Evolutionary conservation across 495 filamentous ascomycete genomes (phyloP).

Genomic region (Sabuloglossum arenarium): DNA sequence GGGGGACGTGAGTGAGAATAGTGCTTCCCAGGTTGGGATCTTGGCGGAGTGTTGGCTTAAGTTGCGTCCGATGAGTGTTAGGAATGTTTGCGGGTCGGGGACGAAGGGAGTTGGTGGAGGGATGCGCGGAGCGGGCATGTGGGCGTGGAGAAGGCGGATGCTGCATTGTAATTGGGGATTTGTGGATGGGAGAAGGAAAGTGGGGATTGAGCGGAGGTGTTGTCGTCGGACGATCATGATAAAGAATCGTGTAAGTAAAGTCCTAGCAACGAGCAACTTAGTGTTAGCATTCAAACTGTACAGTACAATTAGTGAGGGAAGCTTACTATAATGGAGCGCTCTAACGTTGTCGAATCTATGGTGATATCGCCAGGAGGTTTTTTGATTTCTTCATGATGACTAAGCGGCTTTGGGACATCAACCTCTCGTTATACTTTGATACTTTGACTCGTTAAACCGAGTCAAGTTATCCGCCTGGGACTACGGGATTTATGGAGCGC

Average conservation of each 20-base stretch:
- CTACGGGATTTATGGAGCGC: no score
- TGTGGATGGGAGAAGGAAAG: not conserved
- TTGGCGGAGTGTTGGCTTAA: conserved; percentile 61
- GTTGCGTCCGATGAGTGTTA: conserved; percentile 75
- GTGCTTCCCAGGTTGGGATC: conserved; percentile 68
- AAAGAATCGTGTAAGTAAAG: not conserved
- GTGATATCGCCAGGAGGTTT: not conserved
- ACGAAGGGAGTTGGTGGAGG: conserved; percentile 65
- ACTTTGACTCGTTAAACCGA: no score
- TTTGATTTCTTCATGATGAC: not conserved
- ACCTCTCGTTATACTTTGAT: no score
- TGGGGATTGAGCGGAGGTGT: not conserved
- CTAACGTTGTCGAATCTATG: not conserved
- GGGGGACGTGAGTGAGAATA: conserved; percentile 56
- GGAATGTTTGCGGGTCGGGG: conserved; percentile 72
- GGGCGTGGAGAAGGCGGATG: conserved; percentile 7
- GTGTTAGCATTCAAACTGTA: not conserved
- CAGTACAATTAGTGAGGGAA: not conserved
- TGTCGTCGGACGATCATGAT: conserved; percentile 3
- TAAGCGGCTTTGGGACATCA: no score
- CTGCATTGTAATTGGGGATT: not conserved
- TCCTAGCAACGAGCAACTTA: not conserved
- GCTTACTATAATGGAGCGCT: not conserved
- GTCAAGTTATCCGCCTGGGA: no score
- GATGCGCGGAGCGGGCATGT: conserved; percentile 24